Base-by-base conservation (phyloP, 1,284 basidiomycete species). In the Neonothopanus nambi region DNA sequence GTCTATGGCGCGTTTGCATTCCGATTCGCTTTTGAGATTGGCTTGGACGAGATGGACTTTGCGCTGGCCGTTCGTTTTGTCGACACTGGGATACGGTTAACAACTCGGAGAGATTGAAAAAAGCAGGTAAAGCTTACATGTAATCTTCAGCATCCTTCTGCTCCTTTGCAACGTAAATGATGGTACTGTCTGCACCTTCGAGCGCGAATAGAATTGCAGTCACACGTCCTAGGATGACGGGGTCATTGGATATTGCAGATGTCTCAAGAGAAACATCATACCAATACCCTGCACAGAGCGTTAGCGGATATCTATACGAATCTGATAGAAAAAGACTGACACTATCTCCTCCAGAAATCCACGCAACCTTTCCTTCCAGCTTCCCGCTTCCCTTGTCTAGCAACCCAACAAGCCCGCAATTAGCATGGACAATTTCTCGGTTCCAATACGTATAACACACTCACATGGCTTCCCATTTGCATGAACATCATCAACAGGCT, bases 241-340 rank as follows among this genome's bases (percentile, higher is more conserved):
- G n/a, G n/a, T n/a, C n/a, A n/a, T n/a, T n/a, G n/a, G n/a, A n/a
- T n/a, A n/a, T n/a, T n/a, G n/a, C n/a, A n/a, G n/a, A n/a, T n/a
- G n/a, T n/a, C n/a, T n/a, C n/a, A n/a, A n/a, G n/a, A n/a, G n/a
- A n/a, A n/a, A n/a, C n/a, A n/a, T n/a, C n/a, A n/a, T n/a, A n/a
- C n/a, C n/a, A n/a, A n/a, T n/a, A n/a, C n/a, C n/a, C n/a, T n/a
- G n/a, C n/a, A n/a, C n/a, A n/a, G n/a, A 28, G 81, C 64, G 54
- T 81, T 74, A 18, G 82, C 82, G 6, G 82, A 82, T 65, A 85
- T 83, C 23, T 82, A 67, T 1, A 82, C 82, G 74, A 50, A 21
- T 33, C 52, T 36, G n/a, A 55, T 49, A 3, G 51, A n/a, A n/a
- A n/a, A n/a, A n/a, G n/a, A n/a, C 57, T 7, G 45, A 36, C 79